Conservation (phyloP, 805 yeast species). For the Barnettozyma wickerhamii region DNA sequence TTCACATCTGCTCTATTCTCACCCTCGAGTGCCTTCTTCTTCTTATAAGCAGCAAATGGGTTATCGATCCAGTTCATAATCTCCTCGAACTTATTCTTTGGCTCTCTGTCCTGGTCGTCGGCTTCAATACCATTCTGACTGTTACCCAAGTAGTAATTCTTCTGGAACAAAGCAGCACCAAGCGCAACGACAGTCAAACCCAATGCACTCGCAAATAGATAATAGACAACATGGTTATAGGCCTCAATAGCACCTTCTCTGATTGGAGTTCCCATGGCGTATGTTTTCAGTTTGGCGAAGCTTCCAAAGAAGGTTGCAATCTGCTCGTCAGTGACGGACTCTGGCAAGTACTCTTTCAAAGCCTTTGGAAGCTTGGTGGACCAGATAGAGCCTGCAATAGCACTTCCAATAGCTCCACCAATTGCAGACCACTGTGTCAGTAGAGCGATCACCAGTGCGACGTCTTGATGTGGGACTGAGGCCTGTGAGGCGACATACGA, state of each 20-base stretch:
- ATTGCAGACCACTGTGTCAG: conserved; percentile 29
- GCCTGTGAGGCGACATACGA: conserved; percentile 34
- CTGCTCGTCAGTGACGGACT: conserved; percentile 14
- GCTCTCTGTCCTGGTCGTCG: conserved; percentile 11
- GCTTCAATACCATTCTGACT: conserved; percentile 32
- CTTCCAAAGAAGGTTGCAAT: conserved; percentile 21
- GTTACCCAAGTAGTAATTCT: conserved; percentile 32
- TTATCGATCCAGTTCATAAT: conserved; percentile 2
- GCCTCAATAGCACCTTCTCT: conserved; percentile 33
- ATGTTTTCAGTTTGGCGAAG: conserved; percentile 19
- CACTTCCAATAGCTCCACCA: conserved; percentile 35
- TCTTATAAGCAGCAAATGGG: conserved; percentile 2
- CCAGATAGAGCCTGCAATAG: conserved; percentile 35
- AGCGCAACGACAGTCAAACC: conserved; percentile 29
- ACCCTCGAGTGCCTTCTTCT: background rate
- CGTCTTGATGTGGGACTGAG: conserved; percentile 36
- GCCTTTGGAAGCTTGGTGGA: conserved; percentile 28
- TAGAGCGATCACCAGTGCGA: conserved; percentile 34
- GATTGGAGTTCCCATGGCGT: conserved; percentile 24
- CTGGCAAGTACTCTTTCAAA: conserved; percentile 28
- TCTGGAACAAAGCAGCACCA: conserved; percentile 30
- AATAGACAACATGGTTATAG: conserved; percentile 27
- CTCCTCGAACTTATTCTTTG: conserved; percentile 1
- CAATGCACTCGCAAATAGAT: conserved; percentile 26
- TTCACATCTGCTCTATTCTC: too few species aligned